phyloP scores from a whole-genome alignment of 768 basidiomycete species.

The Nidularia sp. region DNA sequence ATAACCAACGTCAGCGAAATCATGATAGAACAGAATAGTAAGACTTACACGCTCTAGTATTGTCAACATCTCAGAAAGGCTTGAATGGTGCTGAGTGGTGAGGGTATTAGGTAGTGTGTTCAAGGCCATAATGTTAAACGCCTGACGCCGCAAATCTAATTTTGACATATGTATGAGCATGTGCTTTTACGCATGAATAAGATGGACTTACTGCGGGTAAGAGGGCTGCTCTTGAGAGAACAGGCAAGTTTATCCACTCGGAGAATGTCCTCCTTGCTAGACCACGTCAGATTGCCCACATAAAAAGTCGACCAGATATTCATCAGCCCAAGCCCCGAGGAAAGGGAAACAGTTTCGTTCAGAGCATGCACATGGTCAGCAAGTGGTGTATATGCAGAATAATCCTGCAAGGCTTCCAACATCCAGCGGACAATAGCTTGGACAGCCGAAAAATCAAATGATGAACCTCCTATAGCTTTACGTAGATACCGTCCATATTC shows the following conservation, averaged over 20 bases:
- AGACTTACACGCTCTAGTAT: not conserved
- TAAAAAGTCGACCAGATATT: constrained; percentile 65
- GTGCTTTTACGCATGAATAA: no score
- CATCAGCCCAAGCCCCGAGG: constrained; percentile 68
- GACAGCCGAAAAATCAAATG: constrained; percentile 65
- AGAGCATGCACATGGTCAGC: constrained; percentile 31
- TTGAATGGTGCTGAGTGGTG: not conserved
- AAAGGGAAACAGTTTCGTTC: constrained; percentile 46
- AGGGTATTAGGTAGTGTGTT: constrained; percentile 3
- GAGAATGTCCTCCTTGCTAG: no score
- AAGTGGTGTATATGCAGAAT: constrained; percentile 30
- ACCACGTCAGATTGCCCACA: constrained; percentile 5
- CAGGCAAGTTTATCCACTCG: constrained; percentile 16
- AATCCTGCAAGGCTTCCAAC: constrained; percentile 28
- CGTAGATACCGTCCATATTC: constrained; percentile 37
- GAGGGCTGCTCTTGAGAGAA: no score
- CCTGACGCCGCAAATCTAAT: not conserved
- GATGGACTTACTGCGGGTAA: no score
- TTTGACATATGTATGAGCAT: no score
- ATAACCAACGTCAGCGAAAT: not conserved
- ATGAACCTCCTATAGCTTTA: constrained; percentile 25
- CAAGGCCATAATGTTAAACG: not conserved
- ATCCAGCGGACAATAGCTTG: constrained; percentile 59
- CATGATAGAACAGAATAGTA: not conserved
- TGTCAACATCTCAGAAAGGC: not conserved